Conservation (phyloP, 805 yeast species). For the Tetrapisispora pingtungensis region DNA sequence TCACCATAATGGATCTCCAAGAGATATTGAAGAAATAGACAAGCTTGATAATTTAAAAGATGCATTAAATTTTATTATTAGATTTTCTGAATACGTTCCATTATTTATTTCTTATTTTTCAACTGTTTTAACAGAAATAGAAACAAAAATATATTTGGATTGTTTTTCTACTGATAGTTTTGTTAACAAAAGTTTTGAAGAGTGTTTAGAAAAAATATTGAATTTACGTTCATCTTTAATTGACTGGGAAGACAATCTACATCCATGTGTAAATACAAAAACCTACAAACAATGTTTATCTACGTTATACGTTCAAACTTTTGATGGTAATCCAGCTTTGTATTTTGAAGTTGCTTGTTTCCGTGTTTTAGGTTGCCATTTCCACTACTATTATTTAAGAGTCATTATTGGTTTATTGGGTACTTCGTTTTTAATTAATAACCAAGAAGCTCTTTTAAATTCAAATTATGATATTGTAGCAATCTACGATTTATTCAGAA, state of each 20-base stretch:
- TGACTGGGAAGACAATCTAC: conserved; percentile 19
- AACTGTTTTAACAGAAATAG: conserved; percentile 11
- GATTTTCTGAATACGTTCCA: conserved; percentile 15
- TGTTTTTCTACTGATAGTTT: conserved; percentile 17
- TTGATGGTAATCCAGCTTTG: conserved; percentile 11
- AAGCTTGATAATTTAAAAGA: conserved; percentile 9
- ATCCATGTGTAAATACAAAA: conserved; percentile 14
- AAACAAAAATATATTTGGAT: conserved; percentile 8
- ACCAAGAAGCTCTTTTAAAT: conserved; percentile 8
- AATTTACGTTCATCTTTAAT: conserved; percentile 11
- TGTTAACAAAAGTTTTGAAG: conserved; percentile 14
- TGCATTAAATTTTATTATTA: conserved; percentile 11
- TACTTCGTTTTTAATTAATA: conserved; percentile 16
- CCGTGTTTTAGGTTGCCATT: conserved; percentile 17
- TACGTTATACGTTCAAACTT: conserved; percentile 12
- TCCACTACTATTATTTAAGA: conserved; percentile 13
- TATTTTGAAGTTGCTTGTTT: conserved; percentile 15
- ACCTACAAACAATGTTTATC: conserved; percentile 17
- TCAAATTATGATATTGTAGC: conserved; percentile 12
- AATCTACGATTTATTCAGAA: conserved; percentile 7
- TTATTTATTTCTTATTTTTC: conserved; percentile 17
- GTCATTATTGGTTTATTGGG: conserved; percentile 15
- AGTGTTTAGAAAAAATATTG: conserved; percentile 12
- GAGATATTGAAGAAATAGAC: conserved; percentile 7
- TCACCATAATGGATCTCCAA: background rate